Evolutionary conservation across 768 basidiomycete species (phyloP), one percentile per base, ranked within the genome.

Genomic region (Lyophyllum semitale): DNA sequence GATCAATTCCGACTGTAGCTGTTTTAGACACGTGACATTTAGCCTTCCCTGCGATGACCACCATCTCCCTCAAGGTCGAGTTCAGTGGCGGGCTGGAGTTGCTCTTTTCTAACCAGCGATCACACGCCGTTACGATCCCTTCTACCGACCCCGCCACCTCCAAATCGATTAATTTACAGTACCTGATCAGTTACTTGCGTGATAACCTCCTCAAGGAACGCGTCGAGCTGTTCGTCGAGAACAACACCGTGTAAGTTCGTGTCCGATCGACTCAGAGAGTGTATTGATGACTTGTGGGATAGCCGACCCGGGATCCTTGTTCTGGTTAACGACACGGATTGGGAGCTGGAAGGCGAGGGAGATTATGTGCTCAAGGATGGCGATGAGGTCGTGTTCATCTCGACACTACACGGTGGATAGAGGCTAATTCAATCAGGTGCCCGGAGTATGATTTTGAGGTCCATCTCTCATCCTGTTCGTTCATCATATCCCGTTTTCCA

Each of bases 321-420:
- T 3, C 78, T 99, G n/a, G 84, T 99, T 51, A 98, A 98, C 65
- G 92, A 96, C 63, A 92, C 92, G 1, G 96, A 98, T 64, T 98
- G 96, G 96, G 95, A 98, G 70, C 77, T 98, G 6, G 96, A 98
- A 68, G 94, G 93, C 30, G 96, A 98, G 69, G 87, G 92, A 20
- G 87, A 90, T 6, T 97, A 96, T 68, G 76, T 73, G 58, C 73
- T 98, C 54, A 74, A 89, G 68, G 75, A 85, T 29, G 79, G 83
- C 0, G 97, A 99, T 67, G 92, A 95, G 73, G 82, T 98, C 58
- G 93, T 98, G 15, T 96, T 99, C 70, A 98, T 99, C 57, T 96
- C 93, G 20, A 98, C 95, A 0, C 72, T 98, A 46, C 96, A 98
- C 64, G 96, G 96, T 2, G 94, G 95, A 51, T 96, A 71, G 12